A percentile compares a stretch with the other conserved stretches of the same genome.
phyloP scores from a whole-genome alignment of 2,329 filamentous ascomycete genomes.

The Coniochaeta prunicola region DNA sequence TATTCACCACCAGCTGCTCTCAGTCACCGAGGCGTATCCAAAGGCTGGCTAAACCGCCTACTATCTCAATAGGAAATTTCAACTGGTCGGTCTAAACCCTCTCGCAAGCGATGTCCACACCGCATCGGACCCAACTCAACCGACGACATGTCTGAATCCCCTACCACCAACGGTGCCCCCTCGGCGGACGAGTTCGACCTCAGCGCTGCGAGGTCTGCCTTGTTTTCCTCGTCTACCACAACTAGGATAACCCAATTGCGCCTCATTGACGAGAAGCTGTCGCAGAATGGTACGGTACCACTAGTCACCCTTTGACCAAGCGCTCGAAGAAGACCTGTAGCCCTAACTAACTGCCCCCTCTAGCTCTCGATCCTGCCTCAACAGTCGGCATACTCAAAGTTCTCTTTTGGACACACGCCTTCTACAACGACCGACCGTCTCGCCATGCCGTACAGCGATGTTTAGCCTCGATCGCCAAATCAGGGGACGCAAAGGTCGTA shows the following conservation, averaged over 20 bases:
- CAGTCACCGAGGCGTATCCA: not conserved
- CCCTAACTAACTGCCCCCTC: constrained; percentile 4
- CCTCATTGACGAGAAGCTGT: constrained; percentile 48
- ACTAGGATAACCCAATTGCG: constrained; percentile 47
- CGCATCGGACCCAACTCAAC: constrained; percentile 21
- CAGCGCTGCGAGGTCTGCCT: constrained; percentile 36
- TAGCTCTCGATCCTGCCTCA: constrained; percentile 40
- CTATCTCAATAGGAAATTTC: not conserved
- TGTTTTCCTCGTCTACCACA: constrained; percentile 56
- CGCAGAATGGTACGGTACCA: constrained; percentile 40
- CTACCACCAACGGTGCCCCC: constrained; percentile 28
- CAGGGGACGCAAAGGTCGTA: constrained; percentile 50
- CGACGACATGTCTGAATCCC: constrained; percentile 43
- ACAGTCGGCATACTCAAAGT: constrained; percentile 55
- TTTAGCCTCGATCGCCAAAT: constrained; percentile 55
- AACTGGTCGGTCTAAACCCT: not conserved
- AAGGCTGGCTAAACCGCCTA: not conserved
- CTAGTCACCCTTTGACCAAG: constrained; percentile 1
- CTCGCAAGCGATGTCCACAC: constrained; percentile 22
- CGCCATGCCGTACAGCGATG: constrained; percentile 78
- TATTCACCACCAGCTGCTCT: not conserved
- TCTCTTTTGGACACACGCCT: constrained; percentile 80
- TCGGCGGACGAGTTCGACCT: constrained; percentile 39
- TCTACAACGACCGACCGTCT: constrained; percentile 80
- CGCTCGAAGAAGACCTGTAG: constrained; percentile 1